Base-by-base conservation (phyloP, 306 rosid genomes). In the Abrus pulchellus region DNA sequence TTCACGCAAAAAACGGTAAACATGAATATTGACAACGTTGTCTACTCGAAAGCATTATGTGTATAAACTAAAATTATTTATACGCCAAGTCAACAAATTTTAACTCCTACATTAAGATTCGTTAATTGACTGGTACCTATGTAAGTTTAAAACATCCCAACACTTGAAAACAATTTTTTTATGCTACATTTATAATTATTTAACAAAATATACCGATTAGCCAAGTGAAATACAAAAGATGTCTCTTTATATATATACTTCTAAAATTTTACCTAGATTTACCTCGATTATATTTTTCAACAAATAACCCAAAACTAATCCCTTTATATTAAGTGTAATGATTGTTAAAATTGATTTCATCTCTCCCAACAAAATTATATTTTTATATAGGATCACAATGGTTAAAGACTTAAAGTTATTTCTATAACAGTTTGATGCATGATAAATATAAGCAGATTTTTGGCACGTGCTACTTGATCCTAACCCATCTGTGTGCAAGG, bases 41-140 rank as follows among this genome's bases (percentile, higher is more conserved):
- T 43, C 72, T 41, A 41, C 72, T 27, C 20, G 43, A 41, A 66
- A 66, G n/a, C 38, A 20, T 41, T 43, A 14, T 7, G 72, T 20
- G 20, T 27, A 66, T 66, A 66, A 66, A 66, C 34, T 41, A 40
- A 40, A 36, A 3, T 20, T 43, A 20, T 66, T 8, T 65, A 14
- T 64, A 8, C 49, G 2, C 49, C 50, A 64, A 64, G 70, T 64
- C 50, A 64, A 38, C 70, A 62, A 11, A 57, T 62, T 61, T 47
- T 60, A 60, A 60, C 3, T 60, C 34, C 20, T 9, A 3, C 2
- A 4, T 57, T 57, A 29, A 2, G 38, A 3, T 55, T 30, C 14
- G 10, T 59, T 32, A 59, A 33, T 60, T 10, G 40, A 36, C 40
- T 36, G 40, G 4, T 0, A 60, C 9, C 34, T 7, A 56, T 9